A percentile compares a stretch with the other conserved stretches of the same genome.
Conservation (phyloP, 805 yeast species). For the Kuraishia piskuri region DNA sequence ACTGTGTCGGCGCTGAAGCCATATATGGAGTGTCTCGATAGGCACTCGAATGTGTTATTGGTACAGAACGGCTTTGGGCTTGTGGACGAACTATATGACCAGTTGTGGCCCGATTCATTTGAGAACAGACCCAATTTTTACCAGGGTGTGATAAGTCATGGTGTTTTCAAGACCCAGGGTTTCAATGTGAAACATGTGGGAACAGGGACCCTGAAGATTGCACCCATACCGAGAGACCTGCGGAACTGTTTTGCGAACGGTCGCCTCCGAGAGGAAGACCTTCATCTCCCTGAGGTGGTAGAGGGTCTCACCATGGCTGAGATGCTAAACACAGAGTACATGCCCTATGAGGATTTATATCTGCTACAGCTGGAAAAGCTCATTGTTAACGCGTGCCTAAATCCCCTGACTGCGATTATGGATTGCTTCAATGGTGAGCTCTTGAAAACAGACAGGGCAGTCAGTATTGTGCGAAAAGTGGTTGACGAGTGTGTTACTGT, state of each 20-base stretch:
- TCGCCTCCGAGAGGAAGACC: background rate
- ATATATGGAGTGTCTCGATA: constrained; percentile 36
- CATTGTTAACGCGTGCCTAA: constrained; percentile 73
- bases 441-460: constrained; percentile 26
- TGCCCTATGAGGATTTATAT: constrained; percentile 34
- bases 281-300: constrained; percentile 11
- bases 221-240: constrained; percentile 40
- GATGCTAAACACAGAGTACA: constrained; percentile 19
- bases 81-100: constrained; percentile 37
- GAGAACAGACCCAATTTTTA: constrained; percentile 45
- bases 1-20: constrained; percentile 56
- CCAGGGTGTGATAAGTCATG: constrained; percentile 81
- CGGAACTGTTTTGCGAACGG: background rate
- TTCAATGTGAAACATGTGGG: constrained; percentile 63
- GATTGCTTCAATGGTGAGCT: constrained; percentile 77
- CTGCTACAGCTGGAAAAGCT: constrained; percentile 66
- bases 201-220: constrained; percentile 49
- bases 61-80: constrained; percentile 88
- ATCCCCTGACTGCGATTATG: constrained; percentile 71
- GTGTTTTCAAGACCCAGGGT: constrained; percentile 48
- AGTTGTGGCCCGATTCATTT: constrained; percentile 41
- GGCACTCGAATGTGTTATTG: constrained; percentile 48
- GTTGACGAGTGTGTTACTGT: constrained; percentile 37
- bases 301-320: constrained; percentile 16
- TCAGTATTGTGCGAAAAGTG: constrained; percentile 28